These are phyloP conservation scores for Aspergillus sp. DNA, from an alignment of 2,329 filamentous ascomycete species.

Conservation along the genomic window DNA sequence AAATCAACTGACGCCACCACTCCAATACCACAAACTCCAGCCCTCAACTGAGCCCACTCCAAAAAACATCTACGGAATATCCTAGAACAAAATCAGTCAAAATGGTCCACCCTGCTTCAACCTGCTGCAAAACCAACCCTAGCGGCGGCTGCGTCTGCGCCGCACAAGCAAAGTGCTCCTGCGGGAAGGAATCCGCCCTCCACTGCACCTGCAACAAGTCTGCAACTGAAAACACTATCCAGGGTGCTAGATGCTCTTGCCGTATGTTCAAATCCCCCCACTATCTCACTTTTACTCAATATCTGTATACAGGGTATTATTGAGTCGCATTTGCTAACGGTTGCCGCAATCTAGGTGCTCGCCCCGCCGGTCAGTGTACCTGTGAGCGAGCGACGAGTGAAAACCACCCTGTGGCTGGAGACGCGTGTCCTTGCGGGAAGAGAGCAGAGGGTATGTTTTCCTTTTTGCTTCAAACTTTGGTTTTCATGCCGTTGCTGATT, in stretches of 20 bases:
- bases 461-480: background rate
- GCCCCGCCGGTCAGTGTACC: slow-evolving; percentile 77
- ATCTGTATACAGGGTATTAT: slow-evolving; percentile 8
- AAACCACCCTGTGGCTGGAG: slow-evolving; percentile 62
- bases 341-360: slow-evolving; percentile 52
- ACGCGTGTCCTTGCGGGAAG: slow-evolving; percentile 74
- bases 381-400: slow-evolving; percentile 71
- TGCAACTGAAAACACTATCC: slow-evolving; percentile 68
- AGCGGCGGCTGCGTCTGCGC: slow-evolving; percentile 58
- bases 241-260: slow-evolving; percentile 78
- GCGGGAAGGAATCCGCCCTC: slow-evolving; percentile 82
- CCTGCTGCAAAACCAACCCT: slow-evolving; percentile 60
- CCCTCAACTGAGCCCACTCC: background rate
- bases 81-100: slow-evolving; percentile 24
- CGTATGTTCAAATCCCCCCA: slow-evolving; percentile 47
- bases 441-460: slow-evolving; percentile 30
- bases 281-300: slow-evolving; percentile 7
- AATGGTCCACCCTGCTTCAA: slow-evolving; percentile 49
- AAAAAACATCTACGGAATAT: background rate
- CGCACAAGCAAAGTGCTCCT: slow-evolving; percentile 71
- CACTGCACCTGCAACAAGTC: slow-evolving; percentile 84
- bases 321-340: slow-evolving; percentile 4
- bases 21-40: background rate
- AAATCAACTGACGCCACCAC: slow-evolving; percentile 8
- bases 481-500: slow-evolving; percentile 10